phyloP scores from a whole-genome alignment of 2,329 filamentous ascomycete genomes.

The Cytospora chrysosperma region DNA sequence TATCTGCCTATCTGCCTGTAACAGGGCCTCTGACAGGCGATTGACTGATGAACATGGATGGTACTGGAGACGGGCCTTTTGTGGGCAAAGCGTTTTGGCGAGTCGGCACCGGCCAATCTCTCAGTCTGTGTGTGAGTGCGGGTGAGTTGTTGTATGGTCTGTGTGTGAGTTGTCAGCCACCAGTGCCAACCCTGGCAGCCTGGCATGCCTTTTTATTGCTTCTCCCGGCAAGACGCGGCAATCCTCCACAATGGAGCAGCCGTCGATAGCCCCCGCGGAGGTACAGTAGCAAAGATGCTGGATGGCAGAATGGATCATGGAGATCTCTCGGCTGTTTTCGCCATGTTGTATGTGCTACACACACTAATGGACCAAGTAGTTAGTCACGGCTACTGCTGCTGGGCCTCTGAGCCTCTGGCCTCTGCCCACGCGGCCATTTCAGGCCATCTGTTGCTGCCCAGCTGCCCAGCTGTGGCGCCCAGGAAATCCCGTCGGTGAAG shows the following conservation, averaged over 20 bases:
- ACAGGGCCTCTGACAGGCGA: slow-evolving; percentile 18
- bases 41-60: not conserved
- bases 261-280: not conserved
- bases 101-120: not conserved
- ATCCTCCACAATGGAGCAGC: not conserved
- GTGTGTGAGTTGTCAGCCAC: slow-evolving; percentile 1
- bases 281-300: no score
- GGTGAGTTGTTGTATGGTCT: no score
- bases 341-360: not conserved
- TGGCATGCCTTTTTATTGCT: no score
- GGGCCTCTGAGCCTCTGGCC: no score
- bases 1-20: no score
- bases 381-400: not conserved
- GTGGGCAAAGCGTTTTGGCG: slow-evolving; percentile 2
- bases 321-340: slow-evolving; percentile 14
- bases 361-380: no score
- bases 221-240: not conserved
- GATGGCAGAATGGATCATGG: slow-evolving; percentile 3
- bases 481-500: slow-evolving; percentile 22
- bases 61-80: slow-evolving; percentile 20
- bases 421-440: not conserved
- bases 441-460: no score
- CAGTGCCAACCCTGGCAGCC: no score
- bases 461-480: slow-evolving; percentile 1
- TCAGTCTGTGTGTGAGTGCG: no score